Conservation (phyloP, 768 basidiomycete genomes). For the Tricholoma hemisulphureum region DNA sequence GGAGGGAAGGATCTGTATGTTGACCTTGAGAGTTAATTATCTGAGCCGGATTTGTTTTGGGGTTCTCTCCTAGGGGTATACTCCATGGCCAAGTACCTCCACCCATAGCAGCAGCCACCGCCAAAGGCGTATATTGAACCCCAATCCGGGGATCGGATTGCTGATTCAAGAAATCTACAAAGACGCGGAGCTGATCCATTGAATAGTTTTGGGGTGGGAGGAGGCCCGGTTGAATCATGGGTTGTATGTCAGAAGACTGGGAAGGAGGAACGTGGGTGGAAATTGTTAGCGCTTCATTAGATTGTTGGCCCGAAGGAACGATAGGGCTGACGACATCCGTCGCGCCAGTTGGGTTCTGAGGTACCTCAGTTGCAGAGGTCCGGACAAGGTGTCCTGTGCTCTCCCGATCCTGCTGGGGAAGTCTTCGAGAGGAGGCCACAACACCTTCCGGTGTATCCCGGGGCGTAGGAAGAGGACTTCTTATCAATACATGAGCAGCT, state of each 20-base stretch:
- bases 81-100: constrained; percentile 1
- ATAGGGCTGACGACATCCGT: neutral
- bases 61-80: neutral
- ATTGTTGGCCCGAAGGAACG: neutral
- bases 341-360: neutral
- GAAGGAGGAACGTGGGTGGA: neutral
- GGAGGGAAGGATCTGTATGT: neutral
- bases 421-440: neutral
- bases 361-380: neutral
- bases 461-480: constrained; percentile 63
- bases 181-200: neutral
- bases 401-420: neutral
- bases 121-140: neutral
- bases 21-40: neutral
- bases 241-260: neutral
- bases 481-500: constrained; percentile 31
- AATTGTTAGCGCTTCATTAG: neutral
- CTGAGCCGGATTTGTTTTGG: neutral
- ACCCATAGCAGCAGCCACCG: neutral
- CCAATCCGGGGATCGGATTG: constrained; percentile 2
- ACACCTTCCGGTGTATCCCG: constrained; percentile 50
- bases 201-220: neutral
- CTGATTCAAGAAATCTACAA: constrained; percentile 2
- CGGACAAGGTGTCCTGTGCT: neutral
- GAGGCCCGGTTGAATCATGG: neutral